Conservation (phyloP, 2,329 filamentous ascomycete genomes). For the Pseudogymnoascus sp. region DNA sequence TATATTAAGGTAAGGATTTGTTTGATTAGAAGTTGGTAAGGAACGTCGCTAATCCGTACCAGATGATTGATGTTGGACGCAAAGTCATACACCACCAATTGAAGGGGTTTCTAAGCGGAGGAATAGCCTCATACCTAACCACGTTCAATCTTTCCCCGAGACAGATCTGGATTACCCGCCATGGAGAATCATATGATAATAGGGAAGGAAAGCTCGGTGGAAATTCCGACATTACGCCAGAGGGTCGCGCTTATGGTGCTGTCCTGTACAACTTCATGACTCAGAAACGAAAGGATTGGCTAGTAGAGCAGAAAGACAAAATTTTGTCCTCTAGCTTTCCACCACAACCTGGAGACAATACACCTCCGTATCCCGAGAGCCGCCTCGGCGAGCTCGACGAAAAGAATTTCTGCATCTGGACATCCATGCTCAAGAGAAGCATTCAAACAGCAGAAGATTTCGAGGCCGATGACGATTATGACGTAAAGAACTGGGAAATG, state of each 20-base stretch:
- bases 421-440: constrained; percentile 88
- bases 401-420: constrained; percentile 98
- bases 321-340: constrained; percentile 73
- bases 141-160: constrained; percentile 95
- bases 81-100: constrained; percentile 90
- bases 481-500: constrained; percentile 97
- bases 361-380: constrained; percentile 87
- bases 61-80: constrained; percentile 94
- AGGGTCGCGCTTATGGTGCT: constrained; percentile 71
- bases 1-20: constrained; percentile 70
- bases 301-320: constrained; percentile 73
- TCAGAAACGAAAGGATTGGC: constrained; percentile 72
- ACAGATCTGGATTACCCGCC: constrained; percentile 96
- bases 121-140: constrained; percentile 88
- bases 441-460: constrained; percentile 86
- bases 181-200: constrained; percentile 89
- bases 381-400: constrained; percentile 56
- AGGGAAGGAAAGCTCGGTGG: constrained; percentile 83
- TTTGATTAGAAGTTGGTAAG: background rate
- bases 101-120: constrained; percentile 83
- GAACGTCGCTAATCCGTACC: background rate
- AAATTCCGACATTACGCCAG: constrained; percentile 75
- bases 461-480: constrained; percentile 84
- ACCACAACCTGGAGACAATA: constrained; percentile 84
- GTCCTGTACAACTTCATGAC: constrained; percentile 81